phyloP scores from a whole-genome alignment of 2,329 filamentous ascomycete genomes.

The Aureobasidium subglaciale region DNA sequence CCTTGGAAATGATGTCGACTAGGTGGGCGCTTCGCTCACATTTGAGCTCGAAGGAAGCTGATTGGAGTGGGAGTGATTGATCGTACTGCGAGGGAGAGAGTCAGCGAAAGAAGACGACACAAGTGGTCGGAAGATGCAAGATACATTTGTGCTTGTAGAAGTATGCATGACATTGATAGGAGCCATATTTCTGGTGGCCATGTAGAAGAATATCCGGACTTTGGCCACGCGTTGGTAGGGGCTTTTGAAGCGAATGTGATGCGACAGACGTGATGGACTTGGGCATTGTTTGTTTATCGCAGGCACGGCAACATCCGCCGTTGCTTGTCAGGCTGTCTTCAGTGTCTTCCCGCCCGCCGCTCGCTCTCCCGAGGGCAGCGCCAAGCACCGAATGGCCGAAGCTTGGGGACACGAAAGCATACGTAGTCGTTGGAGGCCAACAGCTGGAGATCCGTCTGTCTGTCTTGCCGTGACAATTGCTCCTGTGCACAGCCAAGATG shows the following conservation, averaged over 20 bases:
- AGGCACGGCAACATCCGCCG: constrained; percentile 8
- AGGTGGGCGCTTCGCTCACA: constrained; percentile 60
- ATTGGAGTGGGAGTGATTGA: constrained; percentile 47
- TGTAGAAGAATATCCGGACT: background rate
- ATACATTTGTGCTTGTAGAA: constrained; percentile 18
- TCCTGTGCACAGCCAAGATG: constrained; percentile 44
- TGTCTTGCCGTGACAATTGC: background rate
- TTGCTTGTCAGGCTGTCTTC: background rate
- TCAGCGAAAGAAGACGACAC: constrained; percentile 40
- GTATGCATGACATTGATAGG: constrained; percentile 14
- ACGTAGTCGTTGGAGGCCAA: background rate
- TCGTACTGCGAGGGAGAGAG: constrained; percentile 34
- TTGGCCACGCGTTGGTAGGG: background rate
- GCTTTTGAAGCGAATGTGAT: background rate
- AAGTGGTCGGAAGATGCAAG: constrained; percentile 30
- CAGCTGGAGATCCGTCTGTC: background rate
- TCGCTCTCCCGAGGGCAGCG: background rate
- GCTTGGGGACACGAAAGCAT: constrained; percentile 10
- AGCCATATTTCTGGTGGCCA: constrained; percentile 2
- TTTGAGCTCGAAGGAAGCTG: constrained; percentile 56
- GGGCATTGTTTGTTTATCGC: constrained; percentile 2
- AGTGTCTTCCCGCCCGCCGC: background rate
- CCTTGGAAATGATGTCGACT: constrained; percentile 61
- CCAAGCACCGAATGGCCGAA: constrained; percentile 8
- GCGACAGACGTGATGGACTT: background rate